phyloP scores from a whole-genome alignment of 139 green algal species.

The Diplosphaera chodatii region DNA sequence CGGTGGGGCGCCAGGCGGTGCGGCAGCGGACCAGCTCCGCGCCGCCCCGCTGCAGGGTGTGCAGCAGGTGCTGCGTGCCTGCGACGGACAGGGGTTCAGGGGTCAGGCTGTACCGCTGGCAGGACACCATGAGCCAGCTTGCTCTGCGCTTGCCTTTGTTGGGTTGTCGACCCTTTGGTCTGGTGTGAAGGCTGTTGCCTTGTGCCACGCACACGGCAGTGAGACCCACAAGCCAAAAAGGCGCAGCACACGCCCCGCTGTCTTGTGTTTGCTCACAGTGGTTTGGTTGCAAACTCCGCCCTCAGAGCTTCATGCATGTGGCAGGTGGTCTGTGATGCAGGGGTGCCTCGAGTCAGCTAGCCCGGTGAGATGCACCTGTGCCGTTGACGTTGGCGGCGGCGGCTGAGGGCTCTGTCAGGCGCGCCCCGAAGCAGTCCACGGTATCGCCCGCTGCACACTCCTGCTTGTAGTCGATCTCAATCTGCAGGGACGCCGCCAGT shows the following conservation, averaged over 20 bases:
- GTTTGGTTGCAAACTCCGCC: too few relatives aligned
- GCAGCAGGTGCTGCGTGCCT: slow-evolving; percentile 23
- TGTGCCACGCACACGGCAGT: too few relatives aligned
- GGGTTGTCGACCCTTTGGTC: too few relatives aligned
- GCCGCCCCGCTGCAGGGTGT: slow-evolving; percentile 50
- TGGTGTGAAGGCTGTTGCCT: too few relatives aligned
- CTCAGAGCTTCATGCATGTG: too few relatives aligned
- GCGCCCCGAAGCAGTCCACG: slow-evolving; percentile 47
- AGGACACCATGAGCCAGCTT: too few relatives aligned
- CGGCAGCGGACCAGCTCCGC: slow-evolving; percentile 66
- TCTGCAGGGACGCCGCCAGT: slow-evolving; percentile 44
- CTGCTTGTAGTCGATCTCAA: slow-evolving; percentile 76
- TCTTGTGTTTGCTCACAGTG: too few relatives aligned
- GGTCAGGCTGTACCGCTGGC: background rate
- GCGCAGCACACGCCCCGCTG: too few relatives aligned
- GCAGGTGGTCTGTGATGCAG: too few relatives aligned
- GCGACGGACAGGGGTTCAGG: background rate
- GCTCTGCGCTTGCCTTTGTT: too few relatives aligned
- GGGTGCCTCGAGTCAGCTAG: too few relatives aligned
- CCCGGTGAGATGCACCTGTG: slow-evolving; percentile 13
- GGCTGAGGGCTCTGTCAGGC: slow-evolving; percentile 6
- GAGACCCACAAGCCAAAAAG: too few relatives aligned
- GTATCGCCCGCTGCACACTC: slow-evolving; percentile 46
- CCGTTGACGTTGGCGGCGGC: slow-evolving; percentile 9
- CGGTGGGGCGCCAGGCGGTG: slow-evolving; percentile 51